Evolutionary conservation across 2,329 filamentous ascomycete genomes (phyloP), one percentile per base, ranked within the genome.

Genomic region (Colletotrichum nymphaeae): DNA sequence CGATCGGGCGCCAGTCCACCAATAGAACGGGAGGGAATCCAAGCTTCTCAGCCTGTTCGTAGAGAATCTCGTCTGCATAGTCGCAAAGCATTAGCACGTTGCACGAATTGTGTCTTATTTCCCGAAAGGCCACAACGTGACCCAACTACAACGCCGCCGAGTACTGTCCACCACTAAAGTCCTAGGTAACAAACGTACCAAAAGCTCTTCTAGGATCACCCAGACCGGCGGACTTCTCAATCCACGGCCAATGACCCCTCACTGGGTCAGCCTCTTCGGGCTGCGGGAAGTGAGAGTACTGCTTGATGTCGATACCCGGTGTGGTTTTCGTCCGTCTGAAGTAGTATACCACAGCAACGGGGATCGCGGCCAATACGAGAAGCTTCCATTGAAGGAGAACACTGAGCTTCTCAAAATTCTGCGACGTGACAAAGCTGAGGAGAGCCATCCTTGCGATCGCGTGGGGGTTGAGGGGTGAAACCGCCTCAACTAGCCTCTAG

Each of bases 241-340:
- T 71, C 69, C 69, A 71, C 55, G 69, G 69, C 69, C 69, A 71
- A 55, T 71, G 69, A 2, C 69, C 69, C 55, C 69, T 67, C 30
- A 67, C 60, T 24, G 63, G 69, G 16, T 71, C 69, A 7, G 69
- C 69, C 49, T 67, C 63, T 52, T 71, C 69, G 5, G 69, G 69
- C 8, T 71, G 63, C 6, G 69, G 69, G 32, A 71, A 71, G 2
- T 71, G 63, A 11, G 69, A 71, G 49, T 62, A 67, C 1, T 56
- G 63, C 26, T 71, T 67, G 26, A 67, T 71, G 63, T 67, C 69
- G 32, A 67, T 46, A 11, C 30, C 32, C 8, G 19, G 42, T 8
- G 57, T 35, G 16, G 56, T 11, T 22, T 71, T 71, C 24, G 69
- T 57, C n/a, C 63, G 35, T 32, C 35, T 60, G 16, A 71, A 46